phyloP scores from a whole-genome alignment of 768 basidiomycete genomes.

The Steccherinum ochraceum region DNA sequence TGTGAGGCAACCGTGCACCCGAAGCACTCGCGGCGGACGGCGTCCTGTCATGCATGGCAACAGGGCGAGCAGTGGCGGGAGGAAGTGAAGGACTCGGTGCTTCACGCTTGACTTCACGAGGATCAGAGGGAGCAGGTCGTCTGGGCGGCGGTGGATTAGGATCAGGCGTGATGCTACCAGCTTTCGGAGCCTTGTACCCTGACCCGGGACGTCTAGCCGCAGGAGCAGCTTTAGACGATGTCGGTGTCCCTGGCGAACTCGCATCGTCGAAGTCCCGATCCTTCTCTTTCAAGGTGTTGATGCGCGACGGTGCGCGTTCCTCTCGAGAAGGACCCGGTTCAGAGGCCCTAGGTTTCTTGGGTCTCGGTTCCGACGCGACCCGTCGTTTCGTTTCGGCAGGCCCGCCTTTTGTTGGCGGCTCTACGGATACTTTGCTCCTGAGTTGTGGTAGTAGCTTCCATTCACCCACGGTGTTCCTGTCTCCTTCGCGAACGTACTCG shows the following conservation, averaged over 20 bases:
- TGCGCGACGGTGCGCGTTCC: conserved; percentile 29
- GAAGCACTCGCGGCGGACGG: not conserved
- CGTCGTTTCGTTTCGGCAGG: conserved; percentile 34
- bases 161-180: conserved; percentile 21
- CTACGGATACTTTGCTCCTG: not conserved
- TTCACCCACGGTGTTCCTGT: not conserved
- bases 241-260: conserved; percentile 15
- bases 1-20: not conserved
- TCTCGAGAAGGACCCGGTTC: conserved; percentile 40
- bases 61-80: conserved; percentile 15
- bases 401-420: conserved; percentile 2
- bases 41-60: not conserved
- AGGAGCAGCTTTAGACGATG: conserved; percentile 5
- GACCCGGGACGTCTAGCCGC: conserved; percentile 41
- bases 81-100: conserved; percentile 26
- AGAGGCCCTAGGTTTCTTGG: conserved; percentile 7
- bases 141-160: conserved; percentile 16
- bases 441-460: not conserved
- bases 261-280: conserved; percentile 11
- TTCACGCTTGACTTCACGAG: conserved; percentile 21
- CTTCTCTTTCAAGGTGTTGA: conserved; percentile 11
- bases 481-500: not conserved
- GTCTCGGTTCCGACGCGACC: conserved; percentile 29
- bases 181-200: conserved; percentile 32
- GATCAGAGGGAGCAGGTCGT: conserved; percentile 21